These are phyloP conservation scores for Blastomyces silverae DNA, from an alignment of 2,329 filamentous ascomycete genomes.

Conservation along the genomic window DNA sequence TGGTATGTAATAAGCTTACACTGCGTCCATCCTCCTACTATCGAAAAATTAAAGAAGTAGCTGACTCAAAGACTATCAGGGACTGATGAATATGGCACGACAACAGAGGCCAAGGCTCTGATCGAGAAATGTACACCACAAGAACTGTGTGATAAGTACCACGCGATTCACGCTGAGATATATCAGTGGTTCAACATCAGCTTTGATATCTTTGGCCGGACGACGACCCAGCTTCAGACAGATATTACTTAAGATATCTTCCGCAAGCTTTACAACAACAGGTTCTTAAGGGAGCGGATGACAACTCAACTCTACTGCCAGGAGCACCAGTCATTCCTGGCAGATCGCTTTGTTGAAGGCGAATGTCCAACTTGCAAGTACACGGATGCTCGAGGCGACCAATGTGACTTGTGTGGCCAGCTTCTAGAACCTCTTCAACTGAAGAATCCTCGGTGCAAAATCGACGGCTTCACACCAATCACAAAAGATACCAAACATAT, in stretches of 20 bases:
- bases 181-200: slow-evolving; percentile 50
- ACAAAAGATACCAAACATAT: slow-evolving; percentile 47
- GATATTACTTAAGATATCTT: slow-evolving; percentile 51
- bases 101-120: slow-evolving; percentile 50
- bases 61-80: slow-evolving; percentile 36
- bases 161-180: slow-evolving; percentile 46
- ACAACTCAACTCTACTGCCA: slow-evolving; percentile 49
- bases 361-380: slow-evolving; percentile 47
- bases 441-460: slow-evolving; percentile 46
- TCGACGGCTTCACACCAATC: slow-evolving; percentile 46
- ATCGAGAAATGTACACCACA: slow-evolving; percentile 47
- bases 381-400: slow-evolving; percentile 47
- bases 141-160: slow-evolving; percentile 50
- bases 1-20: slow-evolving; percentile 38
- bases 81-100: slow-evolving; percentile 41
- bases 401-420: slow-evolving; percentile 49
- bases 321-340: slow-evolving; percentile 39
- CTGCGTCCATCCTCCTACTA: no score
- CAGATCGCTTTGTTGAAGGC: slow-evolving; percentile 48
- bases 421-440: slow-evolving; percentile 46
- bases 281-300: slow-evolving; percentile 45
- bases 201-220: slow-evolving; percentile 48
- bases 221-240: slow-evolving; percentile 48
- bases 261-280: slow-evolving; percentile 47
- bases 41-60: no score